Conservation (phyloP, 768 basidiomycete species). For the Tricholomella constricta region DNA sequence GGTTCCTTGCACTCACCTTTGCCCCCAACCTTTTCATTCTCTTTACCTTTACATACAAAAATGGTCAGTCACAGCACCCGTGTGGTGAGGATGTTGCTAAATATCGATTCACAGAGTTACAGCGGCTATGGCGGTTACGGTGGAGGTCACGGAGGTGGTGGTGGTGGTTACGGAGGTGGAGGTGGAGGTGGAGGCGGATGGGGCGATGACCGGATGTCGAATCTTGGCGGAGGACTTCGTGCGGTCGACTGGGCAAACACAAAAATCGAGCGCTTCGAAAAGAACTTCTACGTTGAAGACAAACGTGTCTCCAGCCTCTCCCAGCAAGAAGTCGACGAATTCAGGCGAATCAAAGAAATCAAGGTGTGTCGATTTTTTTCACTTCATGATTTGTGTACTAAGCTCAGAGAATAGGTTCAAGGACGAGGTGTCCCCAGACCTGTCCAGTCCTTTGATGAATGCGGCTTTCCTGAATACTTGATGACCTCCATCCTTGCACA, state of each 20-base stretch:
- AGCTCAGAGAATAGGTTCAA: constrained; percentile 59
- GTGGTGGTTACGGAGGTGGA: constrained; percentile 47
- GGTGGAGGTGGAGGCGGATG: constrained; percentile 58
- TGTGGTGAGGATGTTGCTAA: neutral
- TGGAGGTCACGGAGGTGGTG: constrained; percentile 39
- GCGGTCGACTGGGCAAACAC: constrained; percentile 82
- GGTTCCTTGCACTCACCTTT: constrained; percentile 20
- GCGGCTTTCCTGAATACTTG: constrained; percentile 95
- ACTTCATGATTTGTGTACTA: constrained; percentile 1
- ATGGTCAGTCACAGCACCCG: constrained; percentile 22
- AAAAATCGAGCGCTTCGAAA: constrained; percentile 86
- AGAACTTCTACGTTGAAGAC: constrained; percentile 97
- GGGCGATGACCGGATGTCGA: constrained; percentile 72
- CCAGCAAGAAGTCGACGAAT: constrained; percentile 89
- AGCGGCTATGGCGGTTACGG: constrained; percentile 41
- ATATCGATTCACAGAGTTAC: constrained; percentile 38
- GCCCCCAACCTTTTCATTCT: constrained; percentile 18
- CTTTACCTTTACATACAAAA: constrained; percentile 20
- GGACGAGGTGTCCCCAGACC: constrained; percentile 89
- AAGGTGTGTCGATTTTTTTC: constrained; percentile 49
- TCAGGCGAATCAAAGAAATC: constrained; percentile 83
- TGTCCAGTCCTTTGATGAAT: constrained; percentile 89
- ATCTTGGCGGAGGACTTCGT: constrained; percentile 80
- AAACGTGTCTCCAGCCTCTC: constrained; percentile 74
- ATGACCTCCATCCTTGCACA: constrained; percentile 92